These are phyloP conservation scores for Sphaerosporella brunnea DNA, from an alignment of 495 filamentous ascomycete genomes.

Conservation along the genomic window DNA sequence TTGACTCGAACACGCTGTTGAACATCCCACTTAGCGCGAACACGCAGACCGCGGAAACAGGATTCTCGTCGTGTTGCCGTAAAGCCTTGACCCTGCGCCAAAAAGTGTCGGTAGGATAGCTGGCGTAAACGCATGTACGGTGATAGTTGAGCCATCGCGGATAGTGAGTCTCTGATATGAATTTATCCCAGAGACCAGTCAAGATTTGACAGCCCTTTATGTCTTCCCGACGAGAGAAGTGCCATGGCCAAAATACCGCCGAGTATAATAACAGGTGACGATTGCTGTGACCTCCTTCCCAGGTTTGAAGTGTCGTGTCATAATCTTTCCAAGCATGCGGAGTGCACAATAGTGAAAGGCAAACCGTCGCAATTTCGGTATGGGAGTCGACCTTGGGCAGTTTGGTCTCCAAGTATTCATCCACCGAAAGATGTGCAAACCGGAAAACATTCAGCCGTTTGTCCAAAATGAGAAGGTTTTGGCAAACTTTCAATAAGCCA, in stretches of 20 bases:
- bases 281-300: not conserved
- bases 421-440: conserved; percentile 26
- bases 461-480: conserved; percentile 21
- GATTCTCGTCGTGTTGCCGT: not conserved
- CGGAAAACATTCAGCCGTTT: conserved; percentile 15
- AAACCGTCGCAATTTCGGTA: not conserved
- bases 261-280: conserved; percentile 1
- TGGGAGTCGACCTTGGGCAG: not conserved
- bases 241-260: conserved; percentile 5
- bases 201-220: not conserved
- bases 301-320: not conserved
- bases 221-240: conserved; percentile 3
- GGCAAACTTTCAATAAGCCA: conserved; percentile 4
- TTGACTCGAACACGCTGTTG: not conserved
- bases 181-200: not conserved
- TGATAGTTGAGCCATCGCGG: not conserved
- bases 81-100: not conserved
- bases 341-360: conserved; percentile 2
- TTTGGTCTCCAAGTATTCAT: conserved; percentile 13
- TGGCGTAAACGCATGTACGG: not conserved
- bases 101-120: not conserved
- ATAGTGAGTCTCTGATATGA: not conserved
- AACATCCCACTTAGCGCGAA: not conserved
- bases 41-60: not conserved
- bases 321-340: not conserved